phyloP scores from a whole-genome alignment of 768 basidiomycete genomes.

The Kwoniella sp. region DNA sequence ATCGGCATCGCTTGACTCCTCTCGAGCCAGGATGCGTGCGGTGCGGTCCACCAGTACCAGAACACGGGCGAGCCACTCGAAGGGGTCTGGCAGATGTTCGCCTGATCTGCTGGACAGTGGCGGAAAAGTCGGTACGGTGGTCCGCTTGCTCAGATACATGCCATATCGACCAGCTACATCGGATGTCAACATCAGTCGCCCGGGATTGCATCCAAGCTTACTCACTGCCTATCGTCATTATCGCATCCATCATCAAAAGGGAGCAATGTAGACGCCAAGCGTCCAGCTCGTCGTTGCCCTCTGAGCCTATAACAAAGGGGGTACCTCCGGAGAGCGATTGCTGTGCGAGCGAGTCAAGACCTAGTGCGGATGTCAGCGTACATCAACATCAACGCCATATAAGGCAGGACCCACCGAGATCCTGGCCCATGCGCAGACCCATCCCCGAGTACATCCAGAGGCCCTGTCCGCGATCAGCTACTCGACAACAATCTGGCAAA shows the following conservation, averaged over 20 bases:
- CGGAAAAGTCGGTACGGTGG: neutral
- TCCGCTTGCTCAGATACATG: neutral
- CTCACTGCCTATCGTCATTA: slow-evolving; percentile 26
- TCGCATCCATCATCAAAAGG: slow-evolving; percentile 16
- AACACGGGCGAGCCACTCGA: slow-evolving; percentile 12
- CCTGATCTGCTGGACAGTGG: neutral
- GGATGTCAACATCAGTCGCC: neutral
- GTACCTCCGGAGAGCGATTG: too few relatives aligned
- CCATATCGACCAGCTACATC: slow-evolving; percentile 16
- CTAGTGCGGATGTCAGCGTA: too few relatives aligned
- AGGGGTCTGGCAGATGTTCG: slow-evolving; percentile 11
- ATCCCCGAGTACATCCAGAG: slow-evolving; percentile 30
- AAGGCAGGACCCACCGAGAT: slow-evolving; percentile 23
- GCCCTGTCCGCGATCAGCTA: slow-evolving; percentile 13
- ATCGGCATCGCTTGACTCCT: neutral
- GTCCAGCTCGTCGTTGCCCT: neutral
- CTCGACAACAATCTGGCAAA: neutral
- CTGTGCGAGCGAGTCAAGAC: slow-evolving; percentile 2
- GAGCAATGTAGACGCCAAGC: slow-evolving; percentile 5
- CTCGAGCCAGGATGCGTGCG: slow-evolving; percentile 1
- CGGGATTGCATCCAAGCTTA: neutral
- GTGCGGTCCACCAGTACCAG: slow-evolving; percentile 9
- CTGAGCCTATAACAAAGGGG: too few relatives aligned
- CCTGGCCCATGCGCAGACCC: slow-evolving; percentile 22
- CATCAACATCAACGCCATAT: too few relatives aligned